phyloP scores from a whole-genome alignment of 2,329 filamentous ascomycete species.

The Cytospora paraplurivora region DNA sequence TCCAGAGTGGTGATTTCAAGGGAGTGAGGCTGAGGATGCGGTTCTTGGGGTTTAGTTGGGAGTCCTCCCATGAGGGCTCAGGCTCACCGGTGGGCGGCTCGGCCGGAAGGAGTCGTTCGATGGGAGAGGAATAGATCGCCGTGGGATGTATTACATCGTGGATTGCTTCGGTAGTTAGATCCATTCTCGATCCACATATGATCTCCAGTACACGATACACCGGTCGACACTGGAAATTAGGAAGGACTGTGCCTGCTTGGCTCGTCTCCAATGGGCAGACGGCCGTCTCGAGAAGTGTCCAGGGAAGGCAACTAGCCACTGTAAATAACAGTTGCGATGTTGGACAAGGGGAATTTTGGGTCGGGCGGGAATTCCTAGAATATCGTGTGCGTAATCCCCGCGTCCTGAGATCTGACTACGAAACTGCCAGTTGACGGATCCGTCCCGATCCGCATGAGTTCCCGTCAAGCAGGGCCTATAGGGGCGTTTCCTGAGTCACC shows the following conservation, averaged over 20 bases:
- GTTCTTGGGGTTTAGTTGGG: conserved; percentile 61
- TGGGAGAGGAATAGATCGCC: not conserved
- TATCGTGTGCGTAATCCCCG: conserved; percentile 3
- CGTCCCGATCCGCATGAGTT: conserved; percentile 15
- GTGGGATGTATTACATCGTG: conserved; percentile 6
- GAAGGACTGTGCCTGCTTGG: not conserved
- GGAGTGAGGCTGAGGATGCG: conserved; percentile 58
- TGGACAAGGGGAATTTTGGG: not conserved
- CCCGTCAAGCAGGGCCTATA: conserved; percentile 14
- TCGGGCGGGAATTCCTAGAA: not conserved
- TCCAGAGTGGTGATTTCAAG: conserved; percentile 52
- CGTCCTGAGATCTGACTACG: conserved; percentile 14
- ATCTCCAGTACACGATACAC: not conserved
- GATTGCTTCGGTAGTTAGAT: conserved; percentile 52
- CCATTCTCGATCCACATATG: conserved; percentile 44
- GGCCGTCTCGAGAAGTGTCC: not conserved
- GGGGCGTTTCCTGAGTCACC: not conserved
- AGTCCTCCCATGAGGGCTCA: conserved; percentile 46
- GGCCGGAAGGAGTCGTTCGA: not conserved
- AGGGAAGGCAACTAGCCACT: not conserved
- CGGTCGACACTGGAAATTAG: not conserved
- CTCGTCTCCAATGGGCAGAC: not conserved
- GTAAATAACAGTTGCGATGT: conserved; percentile 1
- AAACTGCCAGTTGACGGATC: conserved; percentile 5
- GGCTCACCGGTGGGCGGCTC: not conserved